Evolutionary conservation across 371 early-diverging fungal species (phyloP).

Genomic region (Mucor mucedo): DNA sequence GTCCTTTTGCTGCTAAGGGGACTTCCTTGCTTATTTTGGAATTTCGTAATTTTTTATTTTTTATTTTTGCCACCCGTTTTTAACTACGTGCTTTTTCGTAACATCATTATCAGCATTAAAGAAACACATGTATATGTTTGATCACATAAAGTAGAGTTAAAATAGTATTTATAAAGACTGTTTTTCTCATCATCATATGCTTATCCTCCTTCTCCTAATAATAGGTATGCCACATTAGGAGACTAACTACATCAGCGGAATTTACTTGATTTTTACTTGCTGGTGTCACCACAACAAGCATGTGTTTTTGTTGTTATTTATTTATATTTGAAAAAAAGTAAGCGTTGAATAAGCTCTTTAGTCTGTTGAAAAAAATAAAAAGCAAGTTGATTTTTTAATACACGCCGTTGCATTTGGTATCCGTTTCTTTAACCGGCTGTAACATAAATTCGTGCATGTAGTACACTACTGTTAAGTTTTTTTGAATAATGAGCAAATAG

Average conservation of each 20-base stretch:
- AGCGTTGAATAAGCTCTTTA: too few species aligned
- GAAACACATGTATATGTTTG: not conserved
- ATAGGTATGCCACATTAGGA: not conserved
- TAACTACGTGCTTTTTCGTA: not conserved
- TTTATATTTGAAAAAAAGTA: not conserved
- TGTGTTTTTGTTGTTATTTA: not conserved
- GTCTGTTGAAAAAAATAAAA: not conserved
- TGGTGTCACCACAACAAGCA: not conserved
- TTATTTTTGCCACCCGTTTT: not conserved
- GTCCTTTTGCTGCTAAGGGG: not conserved
- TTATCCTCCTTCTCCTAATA: not conserved
- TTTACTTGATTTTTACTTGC: not conserved
- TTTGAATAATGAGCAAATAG: conserved; percentile 7
- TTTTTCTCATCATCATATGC: not conserved
- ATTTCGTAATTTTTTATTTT: not conserved
- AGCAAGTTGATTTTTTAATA: not conserved
- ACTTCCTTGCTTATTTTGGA: not conserved
- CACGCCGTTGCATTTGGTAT: not conserved
- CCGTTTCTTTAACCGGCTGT: not conserved
- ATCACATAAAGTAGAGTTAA: not conserved
- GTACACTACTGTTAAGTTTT: not conserved
- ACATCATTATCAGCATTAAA: not conserved
- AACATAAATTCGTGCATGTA: conserved; percentile 6
- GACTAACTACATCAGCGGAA: too few species aligned
- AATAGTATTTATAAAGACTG: not conserved